Conservation (phyloP, 148 eudicot species). For the Mesembryanthemum crystallinum region DNA sequence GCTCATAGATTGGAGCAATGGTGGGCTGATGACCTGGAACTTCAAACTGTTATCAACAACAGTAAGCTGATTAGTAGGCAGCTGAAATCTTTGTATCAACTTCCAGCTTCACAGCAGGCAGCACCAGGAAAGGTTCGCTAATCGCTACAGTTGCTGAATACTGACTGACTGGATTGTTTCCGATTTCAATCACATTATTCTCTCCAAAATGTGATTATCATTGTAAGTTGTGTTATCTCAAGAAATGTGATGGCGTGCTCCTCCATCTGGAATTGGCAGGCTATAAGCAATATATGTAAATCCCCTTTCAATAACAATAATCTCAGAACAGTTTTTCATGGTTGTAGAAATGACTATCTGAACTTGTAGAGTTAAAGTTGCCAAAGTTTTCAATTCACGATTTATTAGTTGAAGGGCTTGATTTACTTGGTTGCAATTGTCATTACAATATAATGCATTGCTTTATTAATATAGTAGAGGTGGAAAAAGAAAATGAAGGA, state of each 20-base stretch:
- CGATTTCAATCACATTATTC: not conserved
- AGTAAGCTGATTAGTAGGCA: slow-evolving; percentile 80
- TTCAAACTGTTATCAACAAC: slow-evolving; percentile 57
- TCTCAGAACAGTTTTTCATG: too few relatives aligned
- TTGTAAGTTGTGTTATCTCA: not conserved
- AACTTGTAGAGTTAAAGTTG: too few relatives aligned
- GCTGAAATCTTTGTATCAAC: slow-evolving; percentile 65
- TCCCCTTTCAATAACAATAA: too few relatives aligned
- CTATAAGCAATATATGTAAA: too few relatives aligned
- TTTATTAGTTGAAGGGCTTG: too few relatives aligned
- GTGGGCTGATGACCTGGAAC: slow-evolving; percentile 94
- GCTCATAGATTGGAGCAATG: slow-evolving; percentile 90
- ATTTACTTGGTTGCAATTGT: too few relatives aligned
- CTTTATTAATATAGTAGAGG: too few relatives aligned
- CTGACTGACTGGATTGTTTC: not conserved
- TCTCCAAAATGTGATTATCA: not conserved
- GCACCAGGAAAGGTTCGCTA: slow-evolving; percentile 23
- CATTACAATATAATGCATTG: too few relatives aligned
- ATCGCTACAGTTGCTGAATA: not conserved
- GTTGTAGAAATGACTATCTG: too few relatives aligned
- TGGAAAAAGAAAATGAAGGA: too few relatives aligned
- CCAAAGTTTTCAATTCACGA: too few relatives aligned
- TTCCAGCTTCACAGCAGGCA: slow-evolving; percentile 41
- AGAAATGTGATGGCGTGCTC: not conserved
- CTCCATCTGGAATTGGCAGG: too few relatives aligned